Percentiles rank a stretch among this genome's conserved stretches.
Conservation (phyloP, 2,329 filamentous ascomycete species). For the Cercospora zeina region DNA sequence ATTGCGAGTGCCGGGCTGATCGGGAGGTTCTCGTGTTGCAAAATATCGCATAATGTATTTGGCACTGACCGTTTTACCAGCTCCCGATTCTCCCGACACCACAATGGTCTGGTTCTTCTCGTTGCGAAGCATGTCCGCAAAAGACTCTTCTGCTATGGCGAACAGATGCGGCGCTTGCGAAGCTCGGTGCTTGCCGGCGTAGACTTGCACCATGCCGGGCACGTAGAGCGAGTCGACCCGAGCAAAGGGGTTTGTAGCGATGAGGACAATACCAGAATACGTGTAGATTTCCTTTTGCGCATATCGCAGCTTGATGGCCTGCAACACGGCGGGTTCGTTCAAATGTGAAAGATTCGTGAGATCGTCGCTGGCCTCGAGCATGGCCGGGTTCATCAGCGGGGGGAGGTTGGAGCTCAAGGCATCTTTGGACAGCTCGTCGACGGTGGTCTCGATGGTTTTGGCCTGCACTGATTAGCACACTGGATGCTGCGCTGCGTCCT, state of each 20-base stretch:
- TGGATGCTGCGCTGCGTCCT: background rate
- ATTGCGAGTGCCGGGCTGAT: slow-evolving; percentile 74
- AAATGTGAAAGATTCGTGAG: slow-evolving; percentile 95
- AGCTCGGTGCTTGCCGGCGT: slow-evolving; percentile 92
- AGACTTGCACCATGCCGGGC: slow-evolving; percentile 99
- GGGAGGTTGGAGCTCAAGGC: slow-evolving; percentile 77
- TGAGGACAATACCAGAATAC: slow-evolving; percentile 97
- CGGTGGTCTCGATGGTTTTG: slow-evolving; percentile 75
- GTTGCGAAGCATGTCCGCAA: slow-evolving; percentile 97
- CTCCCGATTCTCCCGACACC: slow-evolving; percentile 98
- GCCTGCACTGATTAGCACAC: slow-evolving; percentile 54
- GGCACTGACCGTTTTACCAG: slow-evolving; percentile 97
- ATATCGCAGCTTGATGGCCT: slow-evolving; percentile 96
- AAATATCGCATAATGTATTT: slow-evolving; percentile 99
- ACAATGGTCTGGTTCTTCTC: slow-evolving; percentile 96
- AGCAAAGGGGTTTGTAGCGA: slow-evolving; percentile 97
- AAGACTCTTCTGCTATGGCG: slow-evolving; percentile 97
- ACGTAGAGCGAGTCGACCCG: slow-evolving; percentile 97
- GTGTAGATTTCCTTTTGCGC: slow-evolving; percentile 99
- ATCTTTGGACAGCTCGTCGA: slow-evolving; percentile 72
- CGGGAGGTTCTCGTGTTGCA: slow-evolving; percentile 90
- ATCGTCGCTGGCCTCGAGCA: slow-evolving; percentile 98
- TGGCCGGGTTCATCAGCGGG: slow-evolving; percentile 94
- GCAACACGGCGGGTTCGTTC: slow-evolving; percentile 95
- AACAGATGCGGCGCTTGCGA: slow-evolving; percentile 98